Conservation (phyloP, 306 rosid species). For the Lagenaria siceraria region DNA sequence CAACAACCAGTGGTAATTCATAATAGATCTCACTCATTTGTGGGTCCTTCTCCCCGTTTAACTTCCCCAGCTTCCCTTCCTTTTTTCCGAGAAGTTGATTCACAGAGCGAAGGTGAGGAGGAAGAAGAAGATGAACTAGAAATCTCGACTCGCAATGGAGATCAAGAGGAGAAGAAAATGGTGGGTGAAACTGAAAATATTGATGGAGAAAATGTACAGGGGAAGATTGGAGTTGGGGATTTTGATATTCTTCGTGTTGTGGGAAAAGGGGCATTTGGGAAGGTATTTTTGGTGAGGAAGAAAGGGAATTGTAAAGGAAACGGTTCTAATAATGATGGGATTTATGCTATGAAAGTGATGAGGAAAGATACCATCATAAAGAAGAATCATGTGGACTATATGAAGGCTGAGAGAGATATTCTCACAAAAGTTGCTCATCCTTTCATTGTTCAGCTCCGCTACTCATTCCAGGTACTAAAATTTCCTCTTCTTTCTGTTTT, state of each 20-base stretch:
- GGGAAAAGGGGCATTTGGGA: conserved; percentile 84
- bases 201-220: conserved; percentile 7
- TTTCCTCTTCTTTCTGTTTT: not conserved
- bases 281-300: conserved; percentile 69
- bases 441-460: conserved; percentile 79
- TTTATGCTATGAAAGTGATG: conserved; percentile 96
- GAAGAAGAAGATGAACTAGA: conserved; percentile 22
- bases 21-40: conserved; percentile 88
- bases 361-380: conserved; percentile 75
- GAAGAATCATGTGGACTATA: conserved; percentile 85
- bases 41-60: conserved; percentile 83
- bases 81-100: conserved; percentile 24
- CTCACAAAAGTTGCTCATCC: conserved; percentile 85
- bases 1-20: conserved; percentile 28
- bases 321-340: conserved; percentile 26
- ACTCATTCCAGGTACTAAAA: conserved; percentile 58
- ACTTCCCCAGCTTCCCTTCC: conserved; percentile 31
- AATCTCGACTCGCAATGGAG: not conserved
- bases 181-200: not conserved
- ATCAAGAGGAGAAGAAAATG: not conserved
- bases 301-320: conserved; percentile 12
- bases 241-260: conserved; percentile 71
- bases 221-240: conserved; percentile 58
- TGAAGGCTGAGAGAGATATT: conserved; percentile 93
- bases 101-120: conserved; percentile 29